Evolutionary conservation across 768 basidiomycete species (phyloP).

Genomic region (Lentinula sp.): DNA sequence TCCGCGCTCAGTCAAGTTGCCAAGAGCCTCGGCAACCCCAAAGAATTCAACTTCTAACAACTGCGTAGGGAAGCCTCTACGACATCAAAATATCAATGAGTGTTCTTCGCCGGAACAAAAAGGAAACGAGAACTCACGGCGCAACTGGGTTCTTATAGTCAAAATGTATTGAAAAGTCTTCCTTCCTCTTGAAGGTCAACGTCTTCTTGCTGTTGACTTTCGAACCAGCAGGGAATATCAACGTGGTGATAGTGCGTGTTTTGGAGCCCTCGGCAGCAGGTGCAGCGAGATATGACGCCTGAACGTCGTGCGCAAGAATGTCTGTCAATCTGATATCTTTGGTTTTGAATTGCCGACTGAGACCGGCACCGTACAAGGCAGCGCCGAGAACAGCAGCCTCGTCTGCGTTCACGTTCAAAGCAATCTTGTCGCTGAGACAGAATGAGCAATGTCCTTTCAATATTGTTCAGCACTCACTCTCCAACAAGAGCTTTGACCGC

Average conservation of each 20-base stretch:
- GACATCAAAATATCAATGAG: not conserved
- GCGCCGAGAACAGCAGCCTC: slow-evolving; percentile 95
- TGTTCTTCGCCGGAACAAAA: not conserved
- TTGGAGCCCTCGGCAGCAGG: slow-evolving; percentile 38
- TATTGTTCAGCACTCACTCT: slow-evolving; percentile 41
- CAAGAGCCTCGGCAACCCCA: slow-evolving; percentile 71
- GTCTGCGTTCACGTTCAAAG: slow-evolving; percentile 94
- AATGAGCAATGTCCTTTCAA: not conserved
- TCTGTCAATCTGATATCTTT: slow-evolving; percentile 88
- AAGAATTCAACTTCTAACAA: slow-evolving; percentile 68
- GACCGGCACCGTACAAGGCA: slow-evolving; percentile 83
- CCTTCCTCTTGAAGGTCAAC: slow-evolving; percentile 76
- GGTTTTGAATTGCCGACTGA: slow-evolving; percentile 90
- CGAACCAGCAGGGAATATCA: slow-evolving; percentile 73
- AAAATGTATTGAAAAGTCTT: slow-evolving; percentile 76
- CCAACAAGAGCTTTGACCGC: slow-evolving; percentile 76
- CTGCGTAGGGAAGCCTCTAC: slow-evolving; percentile 65
- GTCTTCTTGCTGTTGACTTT: slow-evolving; percentile 82
- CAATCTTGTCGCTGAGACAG: slow-evolving; percentile 63
- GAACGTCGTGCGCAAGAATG: slow-evolving; percentile 65
- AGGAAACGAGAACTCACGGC: slow-evolving; percentile 39
- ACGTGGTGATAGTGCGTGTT: slow-evolving; percentile 66
- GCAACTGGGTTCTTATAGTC: slow-evolving; percentile 63
- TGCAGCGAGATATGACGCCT: slow-evolving; percentile 71
- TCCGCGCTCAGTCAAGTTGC: slow-evolving; percentile 79